Conservation (phyloP, 2,329 filamentous ascomycete genomes). For the Calonectria montana region DNA sequence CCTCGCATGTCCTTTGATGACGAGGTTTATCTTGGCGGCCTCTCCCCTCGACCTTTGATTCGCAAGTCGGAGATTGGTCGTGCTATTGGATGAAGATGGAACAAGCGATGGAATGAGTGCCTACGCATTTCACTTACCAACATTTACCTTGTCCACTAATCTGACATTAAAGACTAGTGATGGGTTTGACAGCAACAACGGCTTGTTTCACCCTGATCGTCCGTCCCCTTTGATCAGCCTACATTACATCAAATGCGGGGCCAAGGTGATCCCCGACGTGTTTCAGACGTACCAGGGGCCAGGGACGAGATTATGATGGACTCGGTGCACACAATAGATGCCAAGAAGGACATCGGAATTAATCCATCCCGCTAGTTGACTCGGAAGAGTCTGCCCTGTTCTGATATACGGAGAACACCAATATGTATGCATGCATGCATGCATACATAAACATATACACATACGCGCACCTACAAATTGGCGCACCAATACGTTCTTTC, state of each 20-base stretch:
- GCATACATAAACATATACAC: not conserved
- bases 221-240: constrained; percentile 17
- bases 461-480: not conserved
- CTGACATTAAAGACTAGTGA: constrained; percentile 5
- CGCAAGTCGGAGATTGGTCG: constrained; percentile 62
- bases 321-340: constrained; percentile 24
- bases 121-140: constrained; percentile 21
- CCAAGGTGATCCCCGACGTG: constrained; percentile 33
- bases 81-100: constrained; percentile 61
- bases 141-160: constrained; percentile 12
- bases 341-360: constrained; percentile 21
- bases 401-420: not conserved
- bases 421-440: not conserved
- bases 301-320: constrained; percentile 24
- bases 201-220: constrained; percentile 37
- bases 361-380: not conserved
- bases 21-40: constrained; percentile 55
- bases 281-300: constrained; percentile 31
- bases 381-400: not conserved
- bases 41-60: constrained; percentile 62
- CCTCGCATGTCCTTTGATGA: constrained; percentile 60
- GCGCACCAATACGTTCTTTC: constrained; percentile 16
- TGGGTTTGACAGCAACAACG: constrained; percentile 18
- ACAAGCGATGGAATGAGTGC: constrained; percentile 8
- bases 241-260: constrained; percentile 28